Evolutionary conservation across 805 yeast species (phyloP), one percentile per base, ranked within the genome.

Genomic region (Candida anglica): DNA sequence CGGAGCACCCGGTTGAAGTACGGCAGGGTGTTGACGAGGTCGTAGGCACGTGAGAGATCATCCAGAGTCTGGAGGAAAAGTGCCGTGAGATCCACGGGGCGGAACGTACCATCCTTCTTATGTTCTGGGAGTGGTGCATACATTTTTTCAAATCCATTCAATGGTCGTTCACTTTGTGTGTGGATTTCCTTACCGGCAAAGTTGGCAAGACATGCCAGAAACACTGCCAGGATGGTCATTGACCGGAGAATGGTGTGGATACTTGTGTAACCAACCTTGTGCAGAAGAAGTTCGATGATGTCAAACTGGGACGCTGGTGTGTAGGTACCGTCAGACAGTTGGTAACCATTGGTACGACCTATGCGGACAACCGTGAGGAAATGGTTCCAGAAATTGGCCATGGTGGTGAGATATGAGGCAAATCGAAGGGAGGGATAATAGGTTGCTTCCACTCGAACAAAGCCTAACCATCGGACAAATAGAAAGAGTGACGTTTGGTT

Each of bases 381-480:
- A 30, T 47, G 53, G 36, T 58, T 58, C 32, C 53, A 53, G 15
- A 47, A 15, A 19, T 47, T 40, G 15, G 49, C 13, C 43, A 59
- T 48, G 2, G 55, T 24, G 10, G 63, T 52, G n/a, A 52, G 18
- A 39, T 51, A 57, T 15, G 55, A 43, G 3, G 52, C 36, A 33
- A 45, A 56, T 19, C 61, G 32, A 27, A 59, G 43, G 10, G 56
- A 43, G 0, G 65, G 60, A 33, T 55, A 59, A 40, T 59, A 52
- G 13, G 41, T 44, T 3, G 43, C 31, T 35, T 58, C 65, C 10
- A 56, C 35, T 23, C 50, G 44, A 9, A 56, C 39, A 30, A 59
- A 49, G 11, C 52, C 44, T 15, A 58, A 39, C 61, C 61, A 56
- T 29, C 53, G 41, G 6, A 50, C 37, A 34, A 48, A 44, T 13